Conservation (phyloP, 345 rosid species). For the Euclidium syriacum region DNA sequence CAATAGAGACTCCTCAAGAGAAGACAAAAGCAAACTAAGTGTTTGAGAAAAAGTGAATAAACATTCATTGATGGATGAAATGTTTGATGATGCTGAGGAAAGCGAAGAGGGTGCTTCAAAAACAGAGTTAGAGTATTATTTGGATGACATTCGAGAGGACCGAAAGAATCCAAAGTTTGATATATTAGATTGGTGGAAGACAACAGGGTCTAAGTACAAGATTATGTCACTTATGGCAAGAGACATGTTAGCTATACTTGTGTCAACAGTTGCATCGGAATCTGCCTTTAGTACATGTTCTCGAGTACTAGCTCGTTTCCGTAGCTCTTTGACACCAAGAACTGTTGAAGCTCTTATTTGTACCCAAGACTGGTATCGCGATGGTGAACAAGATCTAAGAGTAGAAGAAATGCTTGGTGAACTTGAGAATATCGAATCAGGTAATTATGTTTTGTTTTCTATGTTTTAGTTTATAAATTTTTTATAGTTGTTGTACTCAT, state of each 20-base stretch:
- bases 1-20: neutral
- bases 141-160: neutral
- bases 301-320: neutral
- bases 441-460: too few species aligned
- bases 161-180: neutral
- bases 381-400: neutral
- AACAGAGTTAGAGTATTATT: neutral
- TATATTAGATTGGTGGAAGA: neutral
- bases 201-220: neutral
- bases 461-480: too few species aligned
- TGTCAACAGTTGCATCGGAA: constrained; percentile 4
- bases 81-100: neutral
- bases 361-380: neutral
- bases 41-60: neutral
- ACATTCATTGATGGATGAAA: neutral
- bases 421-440: neutral
- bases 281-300: neutral
- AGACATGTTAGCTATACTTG: constrained; percentile 3
- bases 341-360: constrained; percentile 1
- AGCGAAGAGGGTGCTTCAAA: neutral
- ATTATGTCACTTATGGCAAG: neutral
- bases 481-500: too few species aligned
- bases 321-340: neutral
- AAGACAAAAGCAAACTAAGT: too few species aligned
- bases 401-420: neutral